Base-by-base conservation (phyloP, 2,329 filamentous ascomycete genomes). In the Xylariales sp. region DNA sequence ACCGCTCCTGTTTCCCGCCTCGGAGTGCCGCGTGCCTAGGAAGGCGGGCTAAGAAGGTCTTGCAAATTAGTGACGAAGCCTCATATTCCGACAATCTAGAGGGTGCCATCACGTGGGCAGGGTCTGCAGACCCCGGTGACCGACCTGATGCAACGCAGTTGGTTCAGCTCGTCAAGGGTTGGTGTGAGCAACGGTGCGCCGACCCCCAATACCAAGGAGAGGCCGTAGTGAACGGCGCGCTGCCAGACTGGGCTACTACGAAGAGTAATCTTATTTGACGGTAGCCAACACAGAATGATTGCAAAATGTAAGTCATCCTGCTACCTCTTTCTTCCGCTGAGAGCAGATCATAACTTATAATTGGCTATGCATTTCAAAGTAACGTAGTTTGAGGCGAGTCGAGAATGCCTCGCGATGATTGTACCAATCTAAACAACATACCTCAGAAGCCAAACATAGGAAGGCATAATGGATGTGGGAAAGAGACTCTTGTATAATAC, bases 271-370 rank as follows among this genome's bases (percentile, higher is more conserved):
- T 40, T 18, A 16, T 21, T 4, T 39, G 14, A 38, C 9, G 8
- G 24, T 27, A n/a, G 24, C 24, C 7, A 8, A 27, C n/a, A 27
- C 24, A 27, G 24, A 27, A 8, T 27, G 8, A n/a, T 8, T n/a
- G 7, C 24, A 27, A 27, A n/a, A n/a, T 8, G n/a, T 27, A 27
- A n/a, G 24, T n/a, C 7, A 27, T 8, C 7, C n/a, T 27, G n/a
- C 8, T 27, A n/a, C 7, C 24, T 27, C 14, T 73, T 71, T 2
- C 94, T 66, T 0, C 88, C 88, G 87, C 87, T n/a, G n/a, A n/a
- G n/a, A n/a, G n/a, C n/a, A n/a, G n/a, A n/a, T n/a, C n/a, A n/a
- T n/a, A n/a, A n/a, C n/a, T n/a, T n/a, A n/a, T n/a, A n/a, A n/a
- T n/a, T n/a, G n/a, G n/a, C n/a, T n/a, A n/a, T n/a, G n/a, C n/a